Evolutionary conservation across 2,329 filamentous ascomycete genomes (phyloP).

Genomic region (Tolypocladium album): DNA sequence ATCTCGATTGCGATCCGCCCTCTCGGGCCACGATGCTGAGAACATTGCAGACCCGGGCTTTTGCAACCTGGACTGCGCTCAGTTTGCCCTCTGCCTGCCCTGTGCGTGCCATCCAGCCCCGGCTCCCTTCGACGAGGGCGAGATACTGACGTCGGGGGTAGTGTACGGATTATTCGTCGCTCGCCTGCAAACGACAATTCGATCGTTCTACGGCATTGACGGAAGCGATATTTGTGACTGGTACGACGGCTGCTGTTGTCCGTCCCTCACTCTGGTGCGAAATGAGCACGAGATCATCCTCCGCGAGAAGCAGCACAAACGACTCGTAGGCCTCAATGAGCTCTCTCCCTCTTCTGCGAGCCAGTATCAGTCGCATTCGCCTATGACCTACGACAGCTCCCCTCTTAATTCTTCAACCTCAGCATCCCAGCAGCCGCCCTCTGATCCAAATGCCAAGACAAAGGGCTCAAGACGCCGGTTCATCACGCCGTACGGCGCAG

Average conservation of each 20-base stretch:
- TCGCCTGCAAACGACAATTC: conserved; percentile 18
- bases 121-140: not conserved
- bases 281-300: conserved; percentile 21
- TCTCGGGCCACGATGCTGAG: conserved; percentile 9
- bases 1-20: conserved; percentile 12
- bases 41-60: conserved; percentile 6
- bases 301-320: conserved; percentile 12
- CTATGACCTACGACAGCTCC: conserved; percentile 11
- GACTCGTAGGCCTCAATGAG: conserved; percentile 3
- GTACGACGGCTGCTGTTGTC: conserved; percentile 15
- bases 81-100: conserved; percentile 14
- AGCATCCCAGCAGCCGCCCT: conserved; percentile 1
- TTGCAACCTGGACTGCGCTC: conserved; percentile 12
- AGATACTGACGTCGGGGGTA: conserved; percentile 4
- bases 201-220: conserved; percentile 20
- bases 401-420: conserved; percentile 2
- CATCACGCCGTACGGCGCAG: not conserved
- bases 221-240: conserved; percentile 13
- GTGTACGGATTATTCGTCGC: conserved; percentile 18
- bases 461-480: not conserved
- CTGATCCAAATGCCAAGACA: not conserved
- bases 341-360: conserved; percentile 1
- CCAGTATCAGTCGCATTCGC: conserved; percentile 10
- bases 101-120: conserved; percentile 8
- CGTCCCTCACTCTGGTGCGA: conserved; percentile 14